phyloP scores from a whole-genome alignment of 495 filamentous ascomycete species.

The Hyaloscypha finlandica region DNA sequence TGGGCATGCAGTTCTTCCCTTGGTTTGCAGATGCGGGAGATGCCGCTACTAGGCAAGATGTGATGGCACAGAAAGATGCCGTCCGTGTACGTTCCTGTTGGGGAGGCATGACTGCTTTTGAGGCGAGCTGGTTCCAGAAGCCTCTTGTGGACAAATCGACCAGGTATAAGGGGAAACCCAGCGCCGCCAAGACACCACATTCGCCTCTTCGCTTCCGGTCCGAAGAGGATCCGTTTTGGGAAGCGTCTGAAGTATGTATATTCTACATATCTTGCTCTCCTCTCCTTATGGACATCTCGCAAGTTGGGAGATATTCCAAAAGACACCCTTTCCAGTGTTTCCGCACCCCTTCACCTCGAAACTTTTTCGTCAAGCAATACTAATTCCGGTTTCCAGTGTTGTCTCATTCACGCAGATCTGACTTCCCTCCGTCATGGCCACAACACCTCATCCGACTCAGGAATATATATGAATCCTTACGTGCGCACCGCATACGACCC shows the following conservation, averaged over 20 bases:
- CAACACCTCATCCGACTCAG: not conserved
- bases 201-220: constrained; percentile 61
- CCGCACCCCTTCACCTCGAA: too few species aligned
- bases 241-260: constrained; percentile 49
- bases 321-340: too few species aligned
- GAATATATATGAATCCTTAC: constrained; percentile 2
- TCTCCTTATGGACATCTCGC: too few species aligned
- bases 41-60: constrained; percentile 57
- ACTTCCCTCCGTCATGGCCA: not conserved
- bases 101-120: constrained; percentile 79
- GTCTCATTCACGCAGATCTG: not conserved
- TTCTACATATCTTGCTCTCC: not conserved
- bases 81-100: constrained; percentile 77
- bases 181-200: not conserved
- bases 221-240: constrained; percentile 61
- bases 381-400: not conserved
- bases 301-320: too few species aligned
- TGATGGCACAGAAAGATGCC: constrained; percentile 62
- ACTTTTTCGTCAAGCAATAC: too few species aligned
- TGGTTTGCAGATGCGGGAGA: constrained; percentile 64
- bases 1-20: constrained; percentile 70
- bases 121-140: constrained; percentile 61
- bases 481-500: not conserved
- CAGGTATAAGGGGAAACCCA: not conserved
- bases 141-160: not conserved